phyloP scores from a whole-genome alignment of 2,329 filamentous ascomycete species.

The Colletotrichum musicola region DNA sequence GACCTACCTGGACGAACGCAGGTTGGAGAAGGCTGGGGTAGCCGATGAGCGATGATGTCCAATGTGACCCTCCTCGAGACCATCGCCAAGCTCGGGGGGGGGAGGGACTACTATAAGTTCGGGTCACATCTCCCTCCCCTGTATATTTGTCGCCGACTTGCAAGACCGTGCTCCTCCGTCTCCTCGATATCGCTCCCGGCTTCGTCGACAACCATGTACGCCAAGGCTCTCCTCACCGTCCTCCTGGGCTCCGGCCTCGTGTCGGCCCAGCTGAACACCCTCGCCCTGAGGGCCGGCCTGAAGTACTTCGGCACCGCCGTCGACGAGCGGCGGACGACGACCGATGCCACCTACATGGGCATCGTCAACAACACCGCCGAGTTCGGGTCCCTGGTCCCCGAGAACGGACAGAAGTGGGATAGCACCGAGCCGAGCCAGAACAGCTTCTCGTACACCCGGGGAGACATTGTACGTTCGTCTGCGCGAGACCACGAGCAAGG shows the following conservation, averaged over 20 bases:
- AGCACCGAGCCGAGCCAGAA: conserved; percentile 25
- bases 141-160: background rate
- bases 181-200: background rate
- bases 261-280: conserved; percentile 57
- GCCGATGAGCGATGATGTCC: background rate
- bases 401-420: conserved; percentile 70
- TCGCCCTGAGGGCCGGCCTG: conserved; percentile 65
- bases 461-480: conserved; percentile 30
- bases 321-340: conserved; percentile 54
- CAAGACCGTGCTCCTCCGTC: no score
- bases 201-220: conserved; percentile 29
- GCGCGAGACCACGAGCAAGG: no score
- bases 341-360: conserved; percentile 63
- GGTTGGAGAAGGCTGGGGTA: background rate
- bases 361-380: conserved; percentile 66
- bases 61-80: conserved; percentile 5
- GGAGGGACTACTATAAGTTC: conserved; percentile 15
- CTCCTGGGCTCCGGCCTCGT: conserved; percentile 33
- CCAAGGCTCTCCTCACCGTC: conserved; percentile 35
- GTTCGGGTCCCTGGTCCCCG: conserved; percentile 73
- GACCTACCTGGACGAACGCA: no score
- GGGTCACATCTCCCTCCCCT: background rate
- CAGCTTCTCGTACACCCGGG: conserved; percentile 28
- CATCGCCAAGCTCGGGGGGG: background rate
- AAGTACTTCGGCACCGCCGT: conserved; percentile 74